Evolutionary conservation across 495 filamentous ascomycete species (phyloP), one percentile per base, ranked within the genome.

Genomic region (Xylaria grammica): DNA sequence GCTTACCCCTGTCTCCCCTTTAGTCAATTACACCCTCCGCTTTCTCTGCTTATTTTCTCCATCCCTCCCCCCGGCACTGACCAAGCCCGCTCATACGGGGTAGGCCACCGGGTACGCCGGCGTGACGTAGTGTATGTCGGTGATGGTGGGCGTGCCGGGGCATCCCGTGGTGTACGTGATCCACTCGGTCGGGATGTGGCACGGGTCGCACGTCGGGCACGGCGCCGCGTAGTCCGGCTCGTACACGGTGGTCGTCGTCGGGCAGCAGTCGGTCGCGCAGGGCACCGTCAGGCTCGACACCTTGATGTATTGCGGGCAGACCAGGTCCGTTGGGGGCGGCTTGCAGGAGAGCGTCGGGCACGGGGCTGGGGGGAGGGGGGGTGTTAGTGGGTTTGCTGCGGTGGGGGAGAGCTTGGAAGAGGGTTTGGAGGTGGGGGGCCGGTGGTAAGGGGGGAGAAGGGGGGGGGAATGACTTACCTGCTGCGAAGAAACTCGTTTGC

Each of bases 241-340:
- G 34, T 70, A 75, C 45, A 60, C 55, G 19, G 77, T 79, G 30
- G 72, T 51, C 2, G 77, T 81, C 9, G 55, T 67, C 19, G 77
- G 74, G 69, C 79, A 81, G 68, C 77, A 80, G 64, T 75, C 71
- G 27, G 73, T 77, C 29, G 75, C 63, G 69, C 77, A 79, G n/a
- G 77, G 77, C 2, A 78, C 69, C 13, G 69, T 63, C 0, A 67
- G 53, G 54, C 65, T 74, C 11, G 70, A 74, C 20, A 73, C 61
- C 65, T 54, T 64, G 61, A 77, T 70, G 62, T 65, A 52, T n/a
- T 38, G 9, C 26, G 71, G 73, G 62, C 76, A 78, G 30, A 65
- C 9, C 19, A 59, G 52, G 34, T 68, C 69, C 15, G 65, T 60
- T 6, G 68, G 57, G 19, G 26, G 50, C 11, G 66, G 27, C 24